Evolutionary conservation across 306 rosid species (phyloP).

Genomic region (Cucurbita moschata): DNA sequence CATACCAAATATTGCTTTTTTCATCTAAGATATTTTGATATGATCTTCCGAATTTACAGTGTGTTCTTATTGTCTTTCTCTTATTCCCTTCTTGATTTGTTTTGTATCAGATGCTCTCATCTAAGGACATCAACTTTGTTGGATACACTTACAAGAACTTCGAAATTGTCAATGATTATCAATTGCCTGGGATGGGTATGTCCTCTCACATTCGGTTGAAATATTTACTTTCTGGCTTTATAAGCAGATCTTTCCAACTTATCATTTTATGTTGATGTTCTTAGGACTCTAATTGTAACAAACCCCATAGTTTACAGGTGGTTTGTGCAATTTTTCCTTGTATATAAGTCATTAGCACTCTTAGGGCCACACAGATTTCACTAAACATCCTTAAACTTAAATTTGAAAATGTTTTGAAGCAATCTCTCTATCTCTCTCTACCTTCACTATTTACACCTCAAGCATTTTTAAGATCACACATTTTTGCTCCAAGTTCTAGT

Average conservation of each 20-base stretch:
- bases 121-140: slow-evolving; percentile 91
- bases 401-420: neutral
- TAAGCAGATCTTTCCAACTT: neutral
- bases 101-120: slow-evolving; percentile 78
- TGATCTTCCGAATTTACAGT: neutral
- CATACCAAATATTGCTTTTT: neutral
- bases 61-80: neutral
- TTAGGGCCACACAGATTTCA: neutral
- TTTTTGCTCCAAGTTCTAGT: neutral
- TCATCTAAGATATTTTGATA: neutral
- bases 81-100: slow-evolving; percentile 8
- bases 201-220: slow-evolving; percentile 2
- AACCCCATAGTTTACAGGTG: neutral
- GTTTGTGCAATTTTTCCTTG: neutral
- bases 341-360: too few relatives aligned
- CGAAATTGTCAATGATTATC: slow-evolving; percentile 89
- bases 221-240: neutral
- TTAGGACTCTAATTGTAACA: neutral
- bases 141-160: slow-evolving; percentile 97
- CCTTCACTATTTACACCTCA: neutral
- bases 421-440: neutral
- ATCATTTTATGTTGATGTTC: neutral
- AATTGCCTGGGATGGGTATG: slow-evolving; percentile 91
- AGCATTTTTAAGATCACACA: neutral
- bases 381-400: neutral